phyloP scores from a whole-genome alignment of 2,329 filamentous ascomycete genomes.

The Lasiodiplodia citricola region DNA sequence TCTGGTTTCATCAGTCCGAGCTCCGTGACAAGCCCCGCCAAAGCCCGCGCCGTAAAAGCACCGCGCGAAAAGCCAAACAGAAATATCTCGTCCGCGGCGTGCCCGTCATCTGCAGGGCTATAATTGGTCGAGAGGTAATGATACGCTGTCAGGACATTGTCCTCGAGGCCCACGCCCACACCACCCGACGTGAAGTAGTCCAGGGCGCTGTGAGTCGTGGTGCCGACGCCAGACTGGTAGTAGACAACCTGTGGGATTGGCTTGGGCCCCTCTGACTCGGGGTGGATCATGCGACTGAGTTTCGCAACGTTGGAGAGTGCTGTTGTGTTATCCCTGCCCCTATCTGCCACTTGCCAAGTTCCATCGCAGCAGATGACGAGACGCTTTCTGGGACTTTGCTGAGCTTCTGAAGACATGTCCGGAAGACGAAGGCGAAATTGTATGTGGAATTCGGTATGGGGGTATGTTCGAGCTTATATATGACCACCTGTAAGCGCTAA shows the following conservation, averaged over 20 bases:
- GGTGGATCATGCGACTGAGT: slow-evolving; percentile 55
- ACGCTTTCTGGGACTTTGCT: slow-evolving; percentile 30
- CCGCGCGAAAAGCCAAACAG: slow-evolving; percentile 54
- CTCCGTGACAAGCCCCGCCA: slow-evolving; percentile 52
- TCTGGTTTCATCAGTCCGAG: slow-evolving; percentile 55
- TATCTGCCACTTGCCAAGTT: slow-evolving; percentile 36
- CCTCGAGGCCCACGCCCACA: slow-evolving; percentile 46
- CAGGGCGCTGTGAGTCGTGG: slow-evolving; percentile 21
- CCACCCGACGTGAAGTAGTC: neutral
- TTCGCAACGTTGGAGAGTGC: slow-evolving; percentile 58
- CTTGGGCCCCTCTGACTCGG: slow-evolving; percentile 53
- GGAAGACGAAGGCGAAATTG: neutral
- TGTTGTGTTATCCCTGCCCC: slow-evolving; percentile 18
- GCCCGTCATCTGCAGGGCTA: slow-evolving; percentile 52
- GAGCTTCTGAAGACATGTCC: neutral
- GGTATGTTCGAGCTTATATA: neutral
- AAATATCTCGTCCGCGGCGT: slow-evolving; percentile 55
- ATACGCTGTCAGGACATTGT: slow-evolving; percentile 56
- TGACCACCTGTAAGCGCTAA: neutral
- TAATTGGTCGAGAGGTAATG: slow-evolving; percentile 60
- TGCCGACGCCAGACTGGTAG: slow-evolving; percentile 57
- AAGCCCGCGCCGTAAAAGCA: slow-evolving; percentile 48
- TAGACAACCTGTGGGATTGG: slow-evolving; percentile 54
- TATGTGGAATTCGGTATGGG: neutral
- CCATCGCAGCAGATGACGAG: slow-evolving; percentile 43